A percentile compares a stretch with the other conserved stretches of the same genome.
Conservation (phyloP, 2,329 filamentous ascomycete genomes). For the Cercospora janseana region DNA sequence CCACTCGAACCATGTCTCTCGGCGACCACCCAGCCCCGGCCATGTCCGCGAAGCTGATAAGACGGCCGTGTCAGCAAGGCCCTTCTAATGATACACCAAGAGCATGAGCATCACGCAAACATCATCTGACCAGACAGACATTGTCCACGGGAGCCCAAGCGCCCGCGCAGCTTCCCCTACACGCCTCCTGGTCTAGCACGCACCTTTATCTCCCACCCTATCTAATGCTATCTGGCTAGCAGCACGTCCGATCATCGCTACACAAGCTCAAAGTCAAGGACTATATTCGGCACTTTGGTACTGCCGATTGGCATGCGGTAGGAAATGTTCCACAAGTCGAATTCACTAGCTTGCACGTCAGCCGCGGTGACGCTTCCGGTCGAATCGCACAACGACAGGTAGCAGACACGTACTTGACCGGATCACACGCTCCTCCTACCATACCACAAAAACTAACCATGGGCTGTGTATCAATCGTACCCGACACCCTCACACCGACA, state of each 20-base stretch:
- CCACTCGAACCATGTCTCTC: too few relatives aligned
- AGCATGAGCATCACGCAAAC: too few relatives aligned
- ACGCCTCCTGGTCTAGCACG: neutral
- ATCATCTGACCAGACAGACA: too few relatives aligned
- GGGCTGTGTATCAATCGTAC: slow-evolving; percentile 15
- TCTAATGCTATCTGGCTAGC: slow-evolving; percentile 1
- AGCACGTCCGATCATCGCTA: neutral
- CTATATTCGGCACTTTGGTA: slow-evolving; percentile 17
- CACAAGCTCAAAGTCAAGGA: slow-evolving; percentile 20
- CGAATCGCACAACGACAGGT: neutral
- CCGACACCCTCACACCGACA: slow-evolving; percentile 16
- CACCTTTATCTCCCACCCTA: slow-evolving; percentile 5
- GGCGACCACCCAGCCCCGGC: too few relatives aligned
- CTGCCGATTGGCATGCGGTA: slow-evolving; percentile 22
- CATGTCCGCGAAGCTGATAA: too few relatives aligned
- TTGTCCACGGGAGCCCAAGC: too few relatives aligned
- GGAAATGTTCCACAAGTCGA: slow-evolving; percentile 25
- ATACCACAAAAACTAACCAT: slow-evolving; percentile 21
- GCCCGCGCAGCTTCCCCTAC: neutral
- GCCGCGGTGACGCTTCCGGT: neutral
- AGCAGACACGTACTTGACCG: slow-evolving; percentile 20
- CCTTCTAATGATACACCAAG: too few relatives aligned
- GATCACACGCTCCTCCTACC: slow-evolving; percentile 20
- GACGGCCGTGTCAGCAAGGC: too few relatives aligned
- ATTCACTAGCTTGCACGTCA: slow-evolving; percentile 17